Evolutionary conservation across 768 basidiomycete genomes (phyloP).

Genomic region (Termitomyces sp.): DNA sequence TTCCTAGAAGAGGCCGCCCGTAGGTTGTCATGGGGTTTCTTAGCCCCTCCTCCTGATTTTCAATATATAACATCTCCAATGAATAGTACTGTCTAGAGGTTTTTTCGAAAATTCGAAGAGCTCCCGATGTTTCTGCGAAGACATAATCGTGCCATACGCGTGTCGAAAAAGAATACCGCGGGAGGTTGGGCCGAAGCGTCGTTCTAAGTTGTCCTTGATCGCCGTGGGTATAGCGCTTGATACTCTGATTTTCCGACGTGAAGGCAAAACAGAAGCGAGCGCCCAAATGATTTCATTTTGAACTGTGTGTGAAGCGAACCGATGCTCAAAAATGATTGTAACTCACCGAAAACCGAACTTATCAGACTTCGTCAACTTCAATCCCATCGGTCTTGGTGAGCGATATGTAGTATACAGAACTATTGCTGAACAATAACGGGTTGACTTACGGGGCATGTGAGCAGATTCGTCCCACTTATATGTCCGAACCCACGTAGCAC

Average conservation of each 20-base stretch:
- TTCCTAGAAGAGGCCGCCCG: background rate
- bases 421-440: background rate
- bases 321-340: conserved; percentile 5
- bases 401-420: background rate
- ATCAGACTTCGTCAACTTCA: background rate
- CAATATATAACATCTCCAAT: background rate
- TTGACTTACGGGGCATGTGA: background rate
- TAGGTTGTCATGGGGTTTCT: background rate
- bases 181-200: background rate
- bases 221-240: conserved; percentile 13
- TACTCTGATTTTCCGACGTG: background rate
- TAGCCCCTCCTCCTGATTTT: background rate
- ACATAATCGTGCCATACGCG: background rate
- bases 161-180: background rate
- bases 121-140: conserved; percentile 8
- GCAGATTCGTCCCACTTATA: background rate
- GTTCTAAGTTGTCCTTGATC: conserved; percentile 10
- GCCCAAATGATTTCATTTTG: background rate
- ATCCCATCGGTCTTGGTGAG: background rate
- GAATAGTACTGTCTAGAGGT: background rate
- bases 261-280: background rate
- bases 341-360: conserved; percentile 1
- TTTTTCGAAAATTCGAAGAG: conserved; percentile 11
- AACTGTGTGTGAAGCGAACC: no score
- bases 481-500: background rate